Percentiles rank a stretch among this genome's conserved stretches.
These are phyloP conservation scores for Sordariomycetes sp. DNA, from an alignment of 2,329 filamentous ascomycete genomes.

Conservation along the genomic window DNA sequence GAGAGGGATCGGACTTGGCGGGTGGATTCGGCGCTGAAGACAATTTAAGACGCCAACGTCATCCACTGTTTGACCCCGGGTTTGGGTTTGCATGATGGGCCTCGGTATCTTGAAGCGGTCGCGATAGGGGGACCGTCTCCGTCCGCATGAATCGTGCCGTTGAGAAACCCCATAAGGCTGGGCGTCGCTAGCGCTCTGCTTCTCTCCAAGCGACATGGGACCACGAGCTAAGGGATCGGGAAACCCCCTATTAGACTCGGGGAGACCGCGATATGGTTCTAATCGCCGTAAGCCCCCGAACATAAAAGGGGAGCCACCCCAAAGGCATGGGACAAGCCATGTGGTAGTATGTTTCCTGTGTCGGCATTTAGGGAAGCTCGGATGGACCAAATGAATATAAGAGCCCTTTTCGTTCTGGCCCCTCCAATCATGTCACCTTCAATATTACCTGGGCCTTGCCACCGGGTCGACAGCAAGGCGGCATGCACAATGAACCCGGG, in stretches of 20 bases:
- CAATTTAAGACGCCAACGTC: background rate
- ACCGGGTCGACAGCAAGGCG: background rate
- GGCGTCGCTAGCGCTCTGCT: background rate
- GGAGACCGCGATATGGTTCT: too few relatives aligned
- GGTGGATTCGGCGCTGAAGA: background rate
- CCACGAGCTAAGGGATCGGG: too few relatives aligned
- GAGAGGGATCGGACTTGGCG: background rate
- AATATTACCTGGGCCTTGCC: background rate
- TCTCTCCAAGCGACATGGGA: too few relatives aligned
- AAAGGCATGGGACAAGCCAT: too few relatives aligned
- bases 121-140: background rate
- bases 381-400: too few relatives aligned
- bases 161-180: background rate
- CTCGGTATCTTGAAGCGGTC: background rate
- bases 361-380: too few relatives aligned
- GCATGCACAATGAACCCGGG: background rate
- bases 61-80: background rate
- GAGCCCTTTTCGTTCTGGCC: too few relatives aligned
- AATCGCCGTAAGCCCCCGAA: too few relatives aligned
- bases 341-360: too few relatives aligned
- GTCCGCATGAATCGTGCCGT: background rate
- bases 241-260: too few relatives aligned
- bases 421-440: too few relatives aligned
- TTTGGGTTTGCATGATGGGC: background rate
- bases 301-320: too few relatives aligned